Evolutionary conservation across 495 filamentous ascomycete genomes (phyloP), one percentile per base, ranked within the genome.

Genomic region (Darksidea phi): DNA sequence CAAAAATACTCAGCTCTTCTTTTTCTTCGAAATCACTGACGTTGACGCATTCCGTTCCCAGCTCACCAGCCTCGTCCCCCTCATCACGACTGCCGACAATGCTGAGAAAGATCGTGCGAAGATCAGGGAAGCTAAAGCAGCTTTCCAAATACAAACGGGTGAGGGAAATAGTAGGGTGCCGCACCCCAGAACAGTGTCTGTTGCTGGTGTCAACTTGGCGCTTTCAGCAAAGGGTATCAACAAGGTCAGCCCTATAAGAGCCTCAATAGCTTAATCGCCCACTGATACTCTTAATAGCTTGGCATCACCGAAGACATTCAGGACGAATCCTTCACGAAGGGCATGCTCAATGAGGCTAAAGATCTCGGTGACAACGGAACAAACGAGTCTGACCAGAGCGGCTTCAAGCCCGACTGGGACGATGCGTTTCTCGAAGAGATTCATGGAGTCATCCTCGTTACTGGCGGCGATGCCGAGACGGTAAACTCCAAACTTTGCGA

Each of bases 371-470:
- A 49, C 15, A 20, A 25, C 23, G 15, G 4, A 5, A 25, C 2
- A 6, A 2, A 4, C 17, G 7, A 15, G 47, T 2, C 47, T 4
- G 24, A 6, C 4, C 28, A 32, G n/a, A n/a, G n/a, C n/a, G n/a
- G n/a, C n/a, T 10, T 49, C 47, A 7, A 50, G 46, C 61, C 61
- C 17, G 46, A 36, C 13, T 58, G 46, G 46, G 54, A 64, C 12
- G 32, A 23, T 1, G 62, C 68, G 15, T 74, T 74, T 49, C 58
- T 71, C 59, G 34, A 72, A 7, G 69, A 70, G 0, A 72, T 75
- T 42, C 65, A 75, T 24, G 73, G 73, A 26, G 54, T 74, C 17
- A 56, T 73, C 21, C 25, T 70, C 0, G 54, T 75, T 21, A 36
- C 70, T 26, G 73, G 69, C 1, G 68, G 71, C 51, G 60, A 51